Percentiles rank a stretch among this genome's conserved stretches.
These are phyloP conservation scores for Ophiostoma himal-ulmi DNA, from an alignment of 2,329 filamentous ascomycete genomes.

Conservation along the genomic window DNA sequence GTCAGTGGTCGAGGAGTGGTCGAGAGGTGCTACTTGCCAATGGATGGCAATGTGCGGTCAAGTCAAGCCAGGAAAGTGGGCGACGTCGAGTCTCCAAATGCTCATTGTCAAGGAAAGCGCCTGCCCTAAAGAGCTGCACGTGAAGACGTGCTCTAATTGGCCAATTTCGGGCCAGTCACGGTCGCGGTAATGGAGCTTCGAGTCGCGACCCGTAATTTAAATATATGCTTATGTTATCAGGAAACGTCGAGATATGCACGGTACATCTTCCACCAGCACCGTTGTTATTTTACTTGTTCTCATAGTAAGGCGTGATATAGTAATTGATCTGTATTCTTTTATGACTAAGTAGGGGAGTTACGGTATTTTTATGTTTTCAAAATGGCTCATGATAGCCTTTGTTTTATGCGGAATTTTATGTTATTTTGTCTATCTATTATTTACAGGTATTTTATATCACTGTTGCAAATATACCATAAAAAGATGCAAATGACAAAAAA, in stretches of 20 bases:
- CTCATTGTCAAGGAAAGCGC: conserved; percentile 2
- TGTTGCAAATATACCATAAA: too few species aligned
- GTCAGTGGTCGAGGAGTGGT: not conserved
- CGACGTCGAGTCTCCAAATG: conserved; percentile 8
- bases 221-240: not conserved
- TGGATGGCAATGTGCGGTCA: not conserved
- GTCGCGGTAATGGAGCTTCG: not conserved
- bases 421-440: too few species aligned
- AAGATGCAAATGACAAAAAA: too few species aligned
- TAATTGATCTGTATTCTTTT: too few species aligned
- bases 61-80: conserved; percentile 4
- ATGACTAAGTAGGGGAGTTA: too few species aligned
- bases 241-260: not conserved
- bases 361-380: too few species aligned
- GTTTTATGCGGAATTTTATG: too few species aligned
- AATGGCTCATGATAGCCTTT: too few species aligned
- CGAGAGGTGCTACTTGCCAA: not conserved
- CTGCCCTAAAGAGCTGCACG: conserved; percentile 15
- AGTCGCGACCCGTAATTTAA: not conserved
- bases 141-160: conserved; percentile 6
- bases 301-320: too few species aligned
- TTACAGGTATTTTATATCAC: too few species aligned
- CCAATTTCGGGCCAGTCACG: conserved; percentile 9
- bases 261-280: not conserved
- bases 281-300: not conserved